Conservation (phyloP, 805 yeast genomes). For the Starmerella ratchasimensis region DNA sequence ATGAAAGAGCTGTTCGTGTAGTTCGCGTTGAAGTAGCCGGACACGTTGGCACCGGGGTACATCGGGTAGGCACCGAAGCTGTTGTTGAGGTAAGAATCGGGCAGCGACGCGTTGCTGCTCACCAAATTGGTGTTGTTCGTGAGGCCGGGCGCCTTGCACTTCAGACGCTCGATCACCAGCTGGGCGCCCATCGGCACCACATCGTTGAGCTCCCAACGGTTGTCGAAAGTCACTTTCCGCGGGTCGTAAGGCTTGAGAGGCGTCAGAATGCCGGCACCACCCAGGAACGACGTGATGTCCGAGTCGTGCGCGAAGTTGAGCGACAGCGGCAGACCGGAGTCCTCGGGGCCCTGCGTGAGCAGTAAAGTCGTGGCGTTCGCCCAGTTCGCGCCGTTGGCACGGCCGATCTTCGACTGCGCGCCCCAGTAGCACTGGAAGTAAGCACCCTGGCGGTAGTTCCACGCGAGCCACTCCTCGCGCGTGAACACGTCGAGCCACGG, state of each 20-base stretch:
- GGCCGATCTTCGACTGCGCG: constrained; percentile 34
- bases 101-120: constrained; percentile 5
- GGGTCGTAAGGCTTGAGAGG: constrained; percentile 33
- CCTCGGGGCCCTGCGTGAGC: constrained; percentile 29
- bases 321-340: constrained; percentile 28
- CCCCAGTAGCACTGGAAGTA: constrained; percentile 36
- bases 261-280: constrained; percentile 36
- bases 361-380: constrained; percentile 36
- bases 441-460: constrained; percentile 33
- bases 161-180: constrained; percentile 37
- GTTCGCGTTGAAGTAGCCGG: constrained; percentile 9
- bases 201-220: constrained; percentile 35
- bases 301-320: constrained; percentile 44
- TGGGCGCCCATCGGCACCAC: constrained; percentile 48
- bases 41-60: constrained; percentile 21
- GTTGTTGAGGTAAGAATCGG: constrained; percentile 9
- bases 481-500: constrained; percentile 35
- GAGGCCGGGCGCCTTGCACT: constrained; percentile 26
- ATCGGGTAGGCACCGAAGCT: constrained; percentile 3
- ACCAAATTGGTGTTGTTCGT: constrained; percentile 11
- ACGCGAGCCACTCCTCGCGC: constrained; percentile 35
- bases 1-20: constrained; percentile 3
- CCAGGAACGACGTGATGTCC: constrained; percentile 37
- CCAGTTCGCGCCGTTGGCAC: constrained; percentile 33
- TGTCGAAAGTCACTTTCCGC: constrained; percentile 34